Evolutionary conservation across 2,329 filamentous ascomycete species (phyloP), one percentile per base, ranked within the genome.

Genomic region (Cladosporium sp.): DNA sequence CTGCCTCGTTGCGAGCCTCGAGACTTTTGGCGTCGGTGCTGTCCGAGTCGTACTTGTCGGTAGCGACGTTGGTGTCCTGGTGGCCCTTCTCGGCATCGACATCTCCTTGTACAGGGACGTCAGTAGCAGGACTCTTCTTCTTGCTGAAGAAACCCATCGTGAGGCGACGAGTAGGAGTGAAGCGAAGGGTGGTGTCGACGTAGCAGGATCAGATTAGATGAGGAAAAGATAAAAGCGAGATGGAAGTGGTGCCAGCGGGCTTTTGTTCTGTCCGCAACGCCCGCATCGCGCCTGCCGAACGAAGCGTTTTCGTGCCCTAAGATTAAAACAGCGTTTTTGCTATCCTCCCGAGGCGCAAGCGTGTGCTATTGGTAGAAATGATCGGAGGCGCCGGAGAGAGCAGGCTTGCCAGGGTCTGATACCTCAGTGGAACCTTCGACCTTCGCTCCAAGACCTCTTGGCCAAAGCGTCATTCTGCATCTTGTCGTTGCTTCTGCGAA

Each of bases 1-100:
- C 74, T 58, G 72, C 71, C 64, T 76, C 73, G 26, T 76, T 72
- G 51, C 68, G 67, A 16, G 71, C 73, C 63, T 76, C 74, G 46
- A 75, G 68, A 53, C 72, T 74, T 30, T 72, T 59, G 5, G 65
- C 64, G n/a, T 72, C 69, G 57, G 68, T 64, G 61, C 53, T 67
- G 53, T 68, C 67, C 32, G 48, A 36, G 49, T 63, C 60, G 60
- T 63, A 63, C 34, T 67, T 66, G 28, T 67, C 67, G 39, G 60
- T 36, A 16, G 60, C 51, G 34, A 63, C 34, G n/a, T 39, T 54
- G 48, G 60, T 25, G 3, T 25, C 8, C 23, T 46, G 60, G 18
- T 21, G 16, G 10, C 30, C 49, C 26, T 63, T 54, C 34, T 63
- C 60, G 14, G 60, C 46, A 13, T 62, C 48, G 21, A 34, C 36